A percentile compares a stretch with the other conserved stretches of the same genome.
phyloP scores from a whole-genome alignment of 2,329 filamentous ascomycete genomes.

The Cercospora sp. region DNA sequence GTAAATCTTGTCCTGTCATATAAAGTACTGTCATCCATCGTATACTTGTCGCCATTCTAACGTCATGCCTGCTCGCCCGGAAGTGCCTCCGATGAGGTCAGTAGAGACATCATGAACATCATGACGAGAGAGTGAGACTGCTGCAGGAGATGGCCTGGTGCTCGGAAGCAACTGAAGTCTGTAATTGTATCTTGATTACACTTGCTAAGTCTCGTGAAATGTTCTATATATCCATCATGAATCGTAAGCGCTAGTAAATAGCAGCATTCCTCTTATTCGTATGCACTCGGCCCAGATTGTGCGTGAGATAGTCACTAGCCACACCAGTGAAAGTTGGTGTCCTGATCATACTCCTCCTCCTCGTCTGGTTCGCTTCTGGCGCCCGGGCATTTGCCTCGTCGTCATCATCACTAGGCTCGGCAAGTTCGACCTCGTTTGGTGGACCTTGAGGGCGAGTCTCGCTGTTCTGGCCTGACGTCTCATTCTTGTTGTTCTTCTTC shows the following conservation, averaged over 20 bases:
- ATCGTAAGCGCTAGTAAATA: neutral
- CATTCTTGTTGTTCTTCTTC: conserved; percentile 16
- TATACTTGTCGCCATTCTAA: conserved; percentile 4
- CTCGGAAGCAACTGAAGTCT: neutral
- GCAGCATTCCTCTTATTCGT: conserved; percentile 26
- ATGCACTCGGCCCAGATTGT: conserved; percentile 21
- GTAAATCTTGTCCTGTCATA: neutral
- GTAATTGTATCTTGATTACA: neutral
- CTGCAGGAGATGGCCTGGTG: neutral
- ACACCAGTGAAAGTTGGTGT: conserved; percentile 11
- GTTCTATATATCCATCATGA: neutral
- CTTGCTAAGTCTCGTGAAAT: neutral
- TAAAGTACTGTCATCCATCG: neutral
- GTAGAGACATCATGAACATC: neutral
- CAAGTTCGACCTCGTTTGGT: conserved; percentile 1
- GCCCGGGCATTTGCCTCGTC: conserved; percentile 8
- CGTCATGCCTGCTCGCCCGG: conserved; percentile 1
- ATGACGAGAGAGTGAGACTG: neutral
- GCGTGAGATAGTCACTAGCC: conserved; percentile 18
- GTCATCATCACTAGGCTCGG: conserved; percentile 5
- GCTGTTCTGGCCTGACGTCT: conserved; percentile 2
- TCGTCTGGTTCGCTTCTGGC: conserved; percentile 5
- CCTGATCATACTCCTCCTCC: conserved; percentile 4
- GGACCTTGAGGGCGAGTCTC: conserved; percentile 10
- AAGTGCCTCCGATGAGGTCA: neutral